Base-by-base conservation (phyloP, 2,329 filamentous ascomycete genomes). In the Cryoendolithus antarcticus region DNA sequence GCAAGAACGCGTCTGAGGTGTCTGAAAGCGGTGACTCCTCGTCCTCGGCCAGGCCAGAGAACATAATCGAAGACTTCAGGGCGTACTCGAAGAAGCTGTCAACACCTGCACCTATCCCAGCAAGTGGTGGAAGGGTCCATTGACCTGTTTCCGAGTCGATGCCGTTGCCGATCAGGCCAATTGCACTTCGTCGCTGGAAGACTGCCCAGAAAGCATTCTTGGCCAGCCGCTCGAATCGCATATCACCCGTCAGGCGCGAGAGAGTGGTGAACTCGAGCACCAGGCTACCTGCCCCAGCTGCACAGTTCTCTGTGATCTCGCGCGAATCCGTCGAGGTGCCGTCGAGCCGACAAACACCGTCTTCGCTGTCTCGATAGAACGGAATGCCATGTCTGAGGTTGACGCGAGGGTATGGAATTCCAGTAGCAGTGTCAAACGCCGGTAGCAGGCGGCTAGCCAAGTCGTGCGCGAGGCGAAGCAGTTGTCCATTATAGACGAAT, bases 21-120 rank as follows among this genome's bases (percentile, higher is more conserved):
- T 68, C 57, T 3, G 42, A 42, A 47, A 85, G 76, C 45, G 82
- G 73, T 37, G 77, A 72, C 2, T 74, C 52, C 4, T 54, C 32
- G 33, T 63, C 52, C 43, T 59, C 61, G 1, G 63, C 59, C 4
- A 69, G 76, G 1, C 85, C 84, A 2, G 89, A 94, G 13, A 96
- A 74, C 15, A 98, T 64, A 43, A 98, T 83, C 56, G 94, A 80
- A 11, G 86, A 86, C 62, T 98, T 98, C 53, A 96, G 72, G 3
- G 91, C 88, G 61, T 98, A 98, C 63, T 98, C 91, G 55, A 94
- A 96, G 64, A 98, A 98, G 62, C 88, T 95, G 64, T 98, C 91
- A 54, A 94, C 86, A 30, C 91, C 91, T 6, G 91, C 91, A 36
- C 91, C 91, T 50, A 98, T 93, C 24, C 91, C 89, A n/a, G 89